Evolutionary conservation across 345 rosid genomes (phyloP), one percentile per base, ranked within the genome.

Genomic region (Eucalyptus albens): DNA sequence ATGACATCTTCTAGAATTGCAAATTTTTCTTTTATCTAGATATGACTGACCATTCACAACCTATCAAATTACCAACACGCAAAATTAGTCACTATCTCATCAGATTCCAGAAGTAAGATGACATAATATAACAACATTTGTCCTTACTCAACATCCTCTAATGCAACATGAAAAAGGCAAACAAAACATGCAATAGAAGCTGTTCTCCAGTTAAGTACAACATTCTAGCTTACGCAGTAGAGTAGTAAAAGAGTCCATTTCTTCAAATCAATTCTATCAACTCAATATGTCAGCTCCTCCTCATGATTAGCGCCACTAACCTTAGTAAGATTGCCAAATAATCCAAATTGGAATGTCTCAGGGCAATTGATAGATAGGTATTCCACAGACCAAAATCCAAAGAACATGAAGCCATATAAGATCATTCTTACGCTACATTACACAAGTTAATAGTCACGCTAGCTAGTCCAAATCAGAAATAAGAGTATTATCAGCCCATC

Each of bases 1-100:
- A 91, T 24, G 99, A 96, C 86, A 99, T 95, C 99, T 96, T 95
- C 89, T 89, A 94, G 72, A 88, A 93, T 89, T 87, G 89, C 87
- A 83, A 88, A 87, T 87, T 87, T 88, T 59, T 83, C 86, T 87
- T 59, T 56, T 87, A 86, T 88, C 89, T 87, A 87, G 87, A 90
- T 40, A 40, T 77, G 88, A 88, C 92, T 88, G 90, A 26, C 88
- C 51, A 86, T 77, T 37, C 85, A 77, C 88, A 87, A 88, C 24
- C 91, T 67, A 86, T 77, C 45, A 89, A 59, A 86, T 33, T 26
- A 80, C 50, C 85, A 77, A 40, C 47, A 40, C 13, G 5, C 85
- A 77, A 22, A 22, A 16, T 87, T n/a, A 50, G 65, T 51, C 65
- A 50, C 65, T 53, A 50, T 17, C 9, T 50, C 42, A 16, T n/a